Percentiles rank a stretch among this genome's conserved stretches.
phyloP scores from a whole-genome alignment of 2,329 filamentous ascomycete genomes.

The Aspergillus aculeatus region DNA sequence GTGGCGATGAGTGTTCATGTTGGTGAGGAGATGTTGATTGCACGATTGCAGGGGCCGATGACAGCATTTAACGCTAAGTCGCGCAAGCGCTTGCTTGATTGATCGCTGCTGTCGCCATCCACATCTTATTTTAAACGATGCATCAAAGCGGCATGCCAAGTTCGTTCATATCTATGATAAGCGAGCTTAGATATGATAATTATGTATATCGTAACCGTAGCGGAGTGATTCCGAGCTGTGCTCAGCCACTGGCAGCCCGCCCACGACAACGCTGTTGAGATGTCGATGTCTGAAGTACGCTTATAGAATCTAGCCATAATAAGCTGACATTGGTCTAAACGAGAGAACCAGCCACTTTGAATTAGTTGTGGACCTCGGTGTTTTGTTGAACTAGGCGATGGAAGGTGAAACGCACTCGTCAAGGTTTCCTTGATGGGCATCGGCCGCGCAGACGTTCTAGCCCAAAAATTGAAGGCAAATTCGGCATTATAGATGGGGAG shows the following conservation, averaged over 20 bases:
- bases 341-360: neutral
- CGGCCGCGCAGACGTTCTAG: neutral
- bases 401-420: neutral
- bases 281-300: neutral
- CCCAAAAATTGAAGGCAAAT: too few relatives aligned
- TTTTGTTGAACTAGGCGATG: neutral
- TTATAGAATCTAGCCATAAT: neutral
- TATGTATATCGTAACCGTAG: neutral
- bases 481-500: too few relatives aligned
- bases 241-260: neutral
- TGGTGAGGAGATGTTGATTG: neutral
- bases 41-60: conserved; percentile 9
- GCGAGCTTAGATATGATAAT: neutral
- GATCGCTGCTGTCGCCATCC: neutral
- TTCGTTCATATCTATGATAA: neutral
- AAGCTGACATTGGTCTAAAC: neutral
- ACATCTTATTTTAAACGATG: neutral
- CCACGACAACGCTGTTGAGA: neutral
- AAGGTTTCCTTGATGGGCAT: neutral
- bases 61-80: conserved; percentile 2
- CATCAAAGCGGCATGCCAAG: neutral
- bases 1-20: neutral
- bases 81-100: neutral
- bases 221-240: neutral
- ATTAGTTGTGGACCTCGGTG: neutral